Conservation (phyloP, 2,329 filamentous ascomycete species). For the Curvularia spicifera region DNA sequence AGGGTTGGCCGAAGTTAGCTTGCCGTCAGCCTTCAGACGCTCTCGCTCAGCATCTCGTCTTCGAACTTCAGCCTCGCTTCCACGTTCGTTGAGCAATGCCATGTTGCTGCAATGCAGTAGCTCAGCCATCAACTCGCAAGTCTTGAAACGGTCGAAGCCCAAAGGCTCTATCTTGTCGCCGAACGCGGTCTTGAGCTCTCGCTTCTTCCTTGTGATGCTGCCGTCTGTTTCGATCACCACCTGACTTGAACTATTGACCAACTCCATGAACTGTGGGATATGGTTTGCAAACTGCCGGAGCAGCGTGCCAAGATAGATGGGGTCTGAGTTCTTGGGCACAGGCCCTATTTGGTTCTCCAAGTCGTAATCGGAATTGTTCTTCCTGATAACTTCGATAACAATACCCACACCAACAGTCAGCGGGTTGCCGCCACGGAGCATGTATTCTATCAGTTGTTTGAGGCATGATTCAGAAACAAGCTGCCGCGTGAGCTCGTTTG, state of each 20-base stretch:
- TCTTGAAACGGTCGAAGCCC: conserved; percentile 98
- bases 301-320: conserved; percentile 92
- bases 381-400: conserved; percentile 96
- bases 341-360: conserved; percentile 85
- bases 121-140: conserved; percentile 98
- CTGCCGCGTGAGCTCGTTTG: conserved; percentile 94
- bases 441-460: conserved; percentile 82
- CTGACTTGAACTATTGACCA: conserved; percentile 77
- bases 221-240: conserved; percentile 63
- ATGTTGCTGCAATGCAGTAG: conserved; percentile 98
- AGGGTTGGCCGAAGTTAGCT: conserved; percentile 65
- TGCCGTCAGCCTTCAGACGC: conserved; percentile 76
- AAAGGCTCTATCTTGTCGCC: conserved; percentile 89
- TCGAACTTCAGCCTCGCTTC: conserved; percentile 85
- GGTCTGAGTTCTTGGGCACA: conserved; percentile 83
- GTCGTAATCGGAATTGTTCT: conserved; percentile 99
- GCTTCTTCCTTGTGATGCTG: conserved; percentile 69
- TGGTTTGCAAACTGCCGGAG: conserved; percentile 87
- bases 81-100: conserved; percentile 89
- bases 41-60: conserved; percentile 82
- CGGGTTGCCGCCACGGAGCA: conserved; percentile 92
- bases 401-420: conserved; percentile 96
- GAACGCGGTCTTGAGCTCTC: conserved; percentile 84
- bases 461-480: conserved; percentile 87
- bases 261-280: conserved; percentile 90